phyloP scores from a whole-genome alignment of 2,329 filamentous ascomycete species.

The Exophiala phaeomuriformis region DNA sequence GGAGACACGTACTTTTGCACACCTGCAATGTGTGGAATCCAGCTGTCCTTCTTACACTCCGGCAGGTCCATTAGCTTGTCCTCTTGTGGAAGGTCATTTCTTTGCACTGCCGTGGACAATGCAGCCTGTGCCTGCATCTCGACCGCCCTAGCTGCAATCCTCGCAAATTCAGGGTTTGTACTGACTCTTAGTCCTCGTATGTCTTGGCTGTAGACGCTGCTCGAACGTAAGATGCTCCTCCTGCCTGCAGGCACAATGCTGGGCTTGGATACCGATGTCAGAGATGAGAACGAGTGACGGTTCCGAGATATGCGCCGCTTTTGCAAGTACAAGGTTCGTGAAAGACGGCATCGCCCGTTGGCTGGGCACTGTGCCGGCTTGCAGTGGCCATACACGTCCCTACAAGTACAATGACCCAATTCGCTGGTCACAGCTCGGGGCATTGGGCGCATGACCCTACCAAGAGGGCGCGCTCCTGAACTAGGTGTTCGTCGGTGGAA shows the following conservation, averaged over 20 bases:
- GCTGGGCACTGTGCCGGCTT: neutral
- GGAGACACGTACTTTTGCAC: slow-evolving; percentile 2
- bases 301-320: neutral
- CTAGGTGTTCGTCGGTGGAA: slow-evolving; percentile 11
- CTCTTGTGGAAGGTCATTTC: neutral
- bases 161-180: neutral
- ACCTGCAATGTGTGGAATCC: slow-evolving; percentile 15
- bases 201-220: slow-evolving; percentile 24
- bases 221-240: slow-evolving; percentile 8
- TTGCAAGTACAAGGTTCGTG: slow-evolving; percentile 5
- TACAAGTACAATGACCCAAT: no score
- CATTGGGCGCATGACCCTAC: no score
- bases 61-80: slow-evolving; percentile 9
- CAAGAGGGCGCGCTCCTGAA: slow-evolving; percentile 9
- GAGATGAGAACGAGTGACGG: slow-evolving; percentile 13
- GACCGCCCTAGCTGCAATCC: neutral
- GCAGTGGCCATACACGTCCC: no score
- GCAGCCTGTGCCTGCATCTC: neutral
- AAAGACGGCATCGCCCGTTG: slow-evolving; percentile 3
- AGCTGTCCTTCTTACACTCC: slow-evolving; percentile 20
- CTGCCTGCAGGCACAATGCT: slow-evolving; percentile 4
- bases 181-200: slow-evolving; percentile 15
- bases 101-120: neutral
- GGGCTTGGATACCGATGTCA: slow-evolving; percentile 17
- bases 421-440: no score